Conservation (phyloP, 2,329 filamentous ascomycete genomes). For the Tolypocladium sp. region DNA sequence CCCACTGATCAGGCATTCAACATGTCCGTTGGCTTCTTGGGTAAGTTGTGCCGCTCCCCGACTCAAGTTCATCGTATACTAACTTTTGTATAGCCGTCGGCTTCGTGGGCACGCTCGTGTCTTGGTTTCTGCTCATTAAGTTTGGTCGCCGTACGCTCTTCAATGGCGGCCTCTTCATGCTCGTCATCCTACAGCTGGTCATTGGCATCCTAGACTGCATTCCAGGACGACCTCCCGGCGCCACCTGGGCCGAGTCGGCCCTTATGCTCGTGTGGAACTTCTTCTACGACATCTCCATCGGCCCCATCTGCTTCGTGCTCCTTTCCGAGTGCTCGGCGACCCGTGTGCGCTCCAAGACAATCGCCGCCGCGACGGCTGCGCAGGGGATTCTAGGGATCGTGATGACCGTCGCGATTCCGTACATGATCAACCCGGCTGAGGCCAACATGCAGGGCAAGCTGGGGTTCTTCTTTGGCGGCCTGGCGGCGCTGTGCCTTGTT, state of each 20-base stretch:
- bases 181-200: conserved; percentile 27
- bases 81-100: conserved; percentile 25
- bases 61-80: conserved; percentile 18
- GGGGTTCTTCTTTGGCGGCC: conserved; percentile 21
- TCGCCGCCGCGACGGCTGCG: conserved; percentile 27
- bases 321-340: conserved; percentile 31
- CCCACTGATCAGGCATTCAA: conserved; percentile 26
- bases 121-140: conserved; percentile 16
- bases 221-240: conserved; percentile 29
- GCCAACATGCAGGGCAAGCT: conserved; percentile 25
- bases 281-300: conserved; percentile 31
- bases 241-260: conserved; percentile 27
- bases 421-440: conserved; percentile 22
- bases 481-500: conserved; percentile 12
- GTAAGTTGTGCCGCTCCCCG: neutral
- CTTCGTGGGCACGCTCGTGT: conserved; percentile 24
- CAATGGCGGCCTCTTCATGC: conserved; percentile 28
- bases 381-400: conserved; percentile 17
- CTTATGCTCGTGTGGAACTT: conserved; percentile 35
- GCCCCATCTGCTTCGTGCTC: conserved; percentile 32
- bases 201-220: conserved; percentile 34
- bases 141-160: conserved; percentile 33
- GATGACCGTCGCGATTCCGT: conserved; percentile 19
- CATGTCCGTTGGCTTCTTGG: conserved; percentile 24
- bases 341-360: conserved; percentile 26